Evolutionary conservation across 2,329 filamentous ascomycete genomes (phyloP).

Genomic region (Claviceps pazoutovae): DNA sequence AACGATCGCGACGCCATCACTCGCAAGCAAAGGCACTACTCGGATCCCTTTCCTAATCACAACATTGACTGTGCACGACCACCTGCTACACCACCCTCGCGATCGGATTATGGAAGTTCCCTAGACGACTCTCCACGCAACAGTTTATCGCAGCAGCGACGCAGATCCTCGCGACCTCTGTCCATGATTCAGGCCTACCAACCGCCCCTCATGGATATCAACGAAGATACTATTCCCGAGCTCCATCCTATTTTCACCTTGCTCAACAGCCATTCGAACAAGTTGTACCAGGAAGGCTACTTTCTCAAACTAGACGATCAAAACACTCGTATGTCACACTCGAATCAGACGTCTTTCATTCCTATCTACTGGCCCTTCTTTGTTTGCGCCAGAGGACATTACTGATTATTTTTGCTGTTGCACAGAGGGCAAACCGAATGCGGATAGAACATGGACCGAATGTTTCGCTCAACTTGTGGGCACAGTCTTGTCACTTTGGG

Average conservation of each 20-base stretch:
- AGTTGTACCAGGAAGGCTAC: constrained; percentile 95
- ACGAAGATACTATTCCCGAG: constrained; percentile 77
- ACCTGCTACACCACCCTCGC: constrained; percentile 25
- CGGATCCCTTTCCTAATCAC: constrained; percentile 22
- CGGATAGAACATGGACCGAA: constrained; percentile 84
- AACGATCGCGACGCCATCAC: constrained; percentile 20
- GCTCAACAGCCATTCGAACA: constrained; percentile 89
- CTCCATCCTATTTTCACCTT: constrained; percentile 87
- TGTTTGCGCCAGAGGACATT: background rate
- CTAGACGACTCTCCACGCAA: constrained; percentile 28
- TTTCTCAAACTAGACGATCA: constrained; percentile 94
- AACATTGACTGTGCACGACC: constrained; percentile 22
- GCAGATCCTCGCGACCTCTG: constrained; percentile 52
- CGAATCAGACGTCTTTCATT: background rate
- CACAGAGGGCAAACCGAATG: constrained; percentile 71
- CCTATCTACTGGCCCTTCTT: background rate
- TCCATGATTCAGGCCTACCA: constrained; percentile 82
- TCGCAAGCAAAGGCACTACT: constrained; percentile 16
- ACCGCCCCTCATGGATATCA: constrained; percentile 73
- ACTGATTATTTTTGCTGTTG: constrained; percentile 1
- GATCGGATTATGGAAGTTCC: constrained; percentile 28
- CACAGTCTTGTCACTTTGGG: constrained; percentile 90
- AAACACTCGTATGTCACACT: constrained; percentile 58
- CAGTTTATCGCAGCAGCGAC: constrained; percentile 27
- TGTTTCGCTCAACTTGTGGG: constrained; percentile 95